Conservation (phyloP, 495 filamentous ascomycete species). For the Podospora pseudoanserina region DNA sequence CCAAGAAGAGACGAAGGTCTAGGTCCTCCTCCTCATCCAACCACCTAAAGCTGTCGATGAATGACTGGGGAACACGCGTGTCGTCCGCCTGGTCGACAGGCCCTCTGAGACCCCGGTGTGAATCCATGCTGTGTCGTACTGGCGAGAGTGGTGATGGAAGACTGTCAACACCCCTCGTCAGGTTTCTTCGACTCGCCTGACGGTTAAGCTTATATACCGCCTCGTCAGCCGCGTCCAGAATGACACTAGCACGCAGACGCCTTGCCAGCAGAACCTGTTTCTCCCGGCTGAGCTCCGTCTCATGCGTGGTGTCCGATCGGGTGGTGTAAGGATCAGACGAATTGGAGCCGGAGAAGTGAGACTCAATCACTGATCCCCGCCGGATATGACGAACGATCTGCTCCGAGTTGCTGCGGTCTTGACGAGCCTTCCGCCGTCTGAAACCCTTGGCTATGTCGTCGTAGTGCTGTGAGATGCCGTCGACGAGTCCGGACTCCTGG, state of each 20-base stretch:
- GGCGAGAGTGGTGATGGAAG: constrained; percentile 29
- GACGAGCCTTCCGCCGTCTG: constrained; percentile 36
- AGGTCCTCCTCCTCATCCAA: constrained; percentile 74
- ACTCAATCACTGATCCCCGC: constrained; percentile 33
- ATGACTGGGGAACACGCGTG: constrained; percentile 32
- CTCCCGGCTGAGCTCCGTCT: constrained; percentile 57
- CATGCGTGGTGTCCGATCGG: constrained; percentile 62
- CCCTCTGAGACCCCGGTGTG: constrained; percentile 28
- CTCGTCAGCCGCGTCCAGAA: constrained; percentile 70
- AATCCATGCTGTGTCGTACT: constrained; percentile 37
- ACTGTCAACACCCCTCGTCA: constrained; percentile 30
- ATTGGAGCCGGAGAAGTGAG: constrained; percentile 51
- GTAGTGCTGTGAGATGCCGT: constrained; percentile 42
- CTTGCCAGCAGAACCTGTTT: constrained; percentile 63
- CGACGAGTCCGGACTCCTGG: constrained; percentile 41
- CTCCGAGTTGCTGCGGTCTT: constrained; percentile 38
- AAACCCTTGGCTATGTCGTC: constrained; percentile 39
- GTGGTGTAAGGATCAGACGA: constrained; percentile 63
- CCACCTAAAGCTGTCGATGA: constrained; percentile 73
- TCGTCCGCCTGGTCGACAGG: constrained; percentile 42
- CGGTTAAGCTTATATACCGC: constrained; percentile 53
- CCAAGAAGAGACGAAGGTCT: constrained; percentile 60
- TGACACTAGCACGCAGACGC: constrained; percentile 53
- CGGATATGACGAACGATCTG: constrained; percentile 33
- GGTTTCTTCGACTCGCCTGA: constrained; percentile 34